Evolutionary conservation across 495 filamentous ascomycete species (phyloP).

Genomic region (Talaromyces liani): DNA sequence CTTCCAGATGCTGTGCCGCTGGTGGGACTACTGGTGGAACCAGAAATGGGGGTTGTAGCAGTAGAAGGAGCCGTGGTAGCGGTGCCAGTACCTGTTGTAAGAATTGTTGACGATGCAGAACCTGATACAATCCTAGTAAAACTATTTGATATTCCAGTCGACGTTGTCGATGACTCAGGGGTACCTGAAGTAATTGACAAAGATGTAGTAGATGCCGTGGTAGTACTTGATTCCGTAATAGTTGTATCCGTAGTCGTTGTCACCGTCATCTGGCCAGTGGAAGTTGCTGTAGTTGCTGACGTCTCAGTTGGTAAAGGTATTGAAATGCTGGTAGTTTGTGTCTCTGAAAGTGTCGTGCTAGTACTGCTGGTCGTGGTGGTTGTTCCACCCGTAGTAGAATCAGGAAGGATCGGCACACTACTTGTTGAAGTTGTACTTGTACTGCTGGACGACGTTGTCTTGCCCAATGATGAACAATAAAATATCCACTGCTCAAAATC

Average conservation of each 20-base stretch:
- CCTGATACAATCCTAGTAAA: neutral
- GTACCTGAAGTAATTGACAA: neutral
- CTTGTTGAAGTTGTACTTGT: neutral
- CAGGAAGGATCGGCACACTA: neutral
- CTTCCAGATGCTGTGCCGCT: neutral
- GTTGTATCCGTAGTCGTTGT: neutral
- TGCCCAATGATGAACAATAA: slow-evolving; percentile 6
- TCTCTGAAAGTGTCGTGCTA: neutral
- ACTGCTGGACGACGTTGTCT: neutral
- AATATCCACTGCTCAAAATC: slow-evolving; percentile 12
- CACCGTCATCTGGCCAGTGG: neutral
- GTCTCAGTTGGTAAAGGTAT: neutral
- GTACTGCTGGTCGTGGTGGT: neutral
- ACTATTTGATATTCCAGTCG: neutral
- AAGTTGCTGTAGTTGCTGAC: neutral
- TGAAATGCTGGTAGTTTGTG: neutral
- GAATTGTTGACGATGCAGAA: neutral
- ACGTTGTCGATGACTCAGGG: neutral
- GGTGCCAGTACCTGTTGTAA: neutral
- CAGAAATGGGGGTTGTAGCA: neutral
- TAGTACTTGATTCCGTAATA: neutral
- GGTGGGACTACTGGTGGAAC: neutral
- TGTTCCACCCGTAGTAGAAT: neutral
- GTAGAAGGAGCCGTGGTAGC: neutral
- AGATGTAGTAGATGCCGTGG: neutral